Conservation (phyloP, 2,329 filamentous ascomycete species). For the Parascedosporium putredinis region DNA sequence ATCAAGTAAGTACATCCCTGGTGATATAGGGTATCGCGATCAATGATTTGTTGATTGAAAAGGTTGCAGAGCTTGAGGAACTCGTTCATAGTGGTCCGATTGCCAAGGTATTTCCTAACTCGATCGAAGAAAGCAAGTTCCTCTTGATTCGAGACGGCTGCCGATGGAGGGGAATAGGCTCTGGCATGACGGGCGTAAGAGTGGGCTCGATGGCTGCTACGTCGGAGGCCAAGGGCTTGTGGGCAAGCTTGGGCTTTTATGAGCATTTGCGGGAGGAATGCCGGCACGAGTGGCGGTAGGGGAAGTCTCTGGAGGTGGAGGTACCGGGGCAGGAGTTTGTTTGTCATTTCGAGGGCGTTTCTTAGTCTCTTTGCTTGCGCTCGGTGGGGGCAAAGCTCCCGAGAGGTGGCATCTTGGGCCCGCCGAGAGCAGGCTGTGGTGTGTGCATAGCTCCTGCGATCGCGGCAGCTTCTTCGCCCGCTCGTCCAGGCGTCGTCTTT, state of each 20-base stretch:
- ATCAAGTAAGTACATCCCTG: constrained; percentile 81
- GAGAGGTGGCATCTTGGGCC: constrained; percentile 79
- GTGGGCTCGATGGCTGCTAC: constrained; percentile 68
- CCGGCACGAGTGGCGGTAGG: constrained; percentile 15
- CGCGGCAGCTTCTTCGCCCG: constrained; percentile 53
- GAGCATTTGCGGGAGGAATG: constrained; percentile 26
- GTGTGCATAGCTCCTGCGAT: constrained; percentile 38
- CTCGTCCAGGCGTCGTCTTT: constrained; percentile 40
- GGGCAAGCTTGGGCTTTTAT: constrained; percentile 65
- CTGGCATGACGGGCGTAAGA: constrained; percentile 76
- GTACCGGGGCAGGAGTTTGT: constrained; percentile 29
- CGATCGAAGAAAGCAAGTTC: constrained; percentile 92
- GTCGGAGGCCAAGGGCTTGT: constrained; percentile 50
- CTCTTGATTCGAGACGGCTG: constrained; percentile 65
- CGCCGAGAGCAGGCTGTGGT: constrained; percentile 45
- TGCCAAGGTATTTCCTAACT: constrained; percentile 91
- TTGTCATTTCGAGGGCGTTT: constrained; percentile 64
- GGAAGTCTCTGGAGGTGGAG: constrained; percentile 1
- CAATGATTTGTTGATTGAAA: constrained; percentile 86
- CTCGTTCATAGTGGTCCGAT: constrained; percentile 86
- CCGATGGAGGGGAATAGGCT: constrained; percentile 72
- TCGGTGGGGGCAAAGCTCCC: constrained; percentile 83
- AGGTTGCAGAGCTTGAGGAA: constrained; percentile 96
- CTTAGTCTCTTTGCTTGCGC: constrained; percentile 81
- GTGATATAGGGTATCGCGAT: constrained; percentile 70